A percentile compares a stretch with the other conserved stretches of the same genome.
Conservation (phyloP, 2,329 filamentous ascomycete species). For the Colletotrichum nymphaeae region DNA sequence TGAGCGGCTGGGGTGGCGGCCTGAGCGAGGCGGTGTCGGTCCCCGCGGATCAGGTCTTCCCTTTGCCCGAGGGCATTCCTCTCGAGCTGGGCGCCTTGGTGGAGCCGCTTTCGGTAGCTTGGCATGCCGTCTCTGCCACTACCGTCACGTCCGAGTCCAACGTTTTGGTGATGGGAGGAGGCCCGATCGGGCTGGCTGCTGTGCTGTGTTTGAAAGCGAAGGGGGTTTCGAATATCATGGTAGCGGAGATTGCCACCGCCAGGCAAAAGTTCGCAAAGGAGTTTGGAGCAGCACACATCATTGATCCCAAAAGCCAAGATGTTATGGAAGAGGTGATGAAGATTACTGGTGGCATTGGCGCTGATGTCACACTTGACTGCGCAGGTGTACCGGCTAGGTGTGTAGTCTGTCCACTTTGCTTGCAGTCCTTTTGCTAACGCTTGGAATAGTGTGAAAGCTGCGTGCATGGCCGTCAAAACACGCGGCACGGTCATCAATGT, state of each 20-base stretch:
- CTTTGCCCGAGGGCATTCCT: slow-evolving; percentile 60
- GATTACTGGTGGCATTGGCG: slow-evolving; percentile 37
- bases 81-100: slow-evolving; percentile 68
- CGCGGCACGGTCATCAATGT: slow-evolving; percentile 41
- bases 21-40: slow-evolving; percentile 64
- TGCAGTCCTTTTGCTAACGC: neutral
- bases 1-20: slow-evolving; percentile 61
- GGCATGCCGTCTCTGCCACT: slow-evolving; percentile 63
- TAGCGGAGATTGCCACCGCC: slow-evolving; percentile 63
- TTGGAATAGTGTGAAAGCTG: slow-evolving; percentile 32
- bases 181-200: slow-evolving; percentile 71
- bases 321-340: slow-evolving; percentile 33
- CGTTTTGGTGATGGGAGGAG: slow-evolving; percentile 69
- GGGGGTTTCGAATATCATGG: slow-evolving; percentile 65
- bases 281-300: slow-evolving; percentile 58
- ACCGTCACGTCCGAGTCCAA: slow-evolving; percentile 52
- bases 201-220: slow-evolving; percentile 67
- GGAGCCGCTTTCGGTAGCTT: slow-evolving; percentile 72
- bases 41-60: slow-evolving; percentile 56
- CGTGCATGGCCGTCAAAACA: slow-evolving; percentile 39
- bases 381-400: slow-evolving; percentile 39
- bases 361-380: slow-evolving; percentile 39
- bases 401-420: fast-evolving
- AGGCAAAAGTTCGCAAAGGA: slow-evolving; percentile 62
- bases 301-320: slow-evolving; percentile 36